Percentiles rank a stretch among this genome's conserved stretches.
These are phyloP conservation scores for Calonectria naviculata DNA, from an alignment of 2,329 filamentous ascomycete species.

Conservation along the genomic window DNA sequence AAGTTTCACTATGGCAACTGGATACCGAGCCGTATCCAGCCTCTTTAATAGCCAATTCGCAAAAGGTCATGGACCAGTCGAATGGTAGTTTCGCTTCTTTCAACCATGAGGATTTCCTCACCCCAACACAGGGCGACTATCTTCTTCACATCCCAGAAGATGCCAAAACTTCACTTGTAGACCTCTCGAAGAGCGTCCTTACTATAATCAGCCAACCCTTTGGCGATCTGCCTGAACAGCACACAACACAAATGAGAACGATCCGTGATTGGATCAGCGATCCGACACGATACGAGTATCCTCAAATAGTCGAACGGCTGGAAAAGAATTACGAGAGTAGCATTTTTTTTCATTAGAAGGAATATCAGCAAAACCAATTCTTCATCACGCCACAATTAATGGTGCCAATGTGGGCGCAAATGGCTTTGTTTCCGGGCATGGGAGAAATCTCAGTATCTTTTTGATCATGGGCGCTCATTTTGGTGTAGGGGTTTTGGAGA, in stretches of 20 bases:
- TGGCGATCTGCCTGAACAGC: not conserved
- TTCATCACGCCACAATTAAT: too few species aligned
- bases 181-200: not conserved
- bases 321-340: not conserved
- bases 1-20: not conserved
- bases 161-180: not conserved
- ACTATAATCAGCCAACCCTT: not conserved
- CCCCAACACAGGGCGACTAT: not conserved
- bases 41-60: not conserved
- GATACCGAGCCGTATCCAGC: not conserved
- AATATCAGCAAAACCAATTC: too few species aligned
- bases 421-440: too few species aligned
- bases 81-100: not conserved
- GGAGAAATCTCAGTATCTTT: too few species aligned
- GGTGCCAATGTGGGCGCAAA: too few species aligned
- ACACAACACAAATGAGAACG: not conserved
- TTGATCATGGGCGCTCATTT: too few species aligned
- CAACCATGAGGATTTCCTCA: not conserved
- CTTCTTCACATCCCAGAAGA: not conserved
- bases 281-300: not conserved
- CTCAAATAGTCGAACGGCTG: not conserved
- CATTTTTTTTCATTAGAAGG: not conserved
- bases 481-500: too few species aligned
- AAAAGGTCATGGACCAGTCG: not conserved
- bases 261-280: not conserved